These are phyloP conservation scores for Achaetomiella virescens DNA, from an alignment of 495 filamentous ascomycete species.

Conservation along the genomic window DNA sequence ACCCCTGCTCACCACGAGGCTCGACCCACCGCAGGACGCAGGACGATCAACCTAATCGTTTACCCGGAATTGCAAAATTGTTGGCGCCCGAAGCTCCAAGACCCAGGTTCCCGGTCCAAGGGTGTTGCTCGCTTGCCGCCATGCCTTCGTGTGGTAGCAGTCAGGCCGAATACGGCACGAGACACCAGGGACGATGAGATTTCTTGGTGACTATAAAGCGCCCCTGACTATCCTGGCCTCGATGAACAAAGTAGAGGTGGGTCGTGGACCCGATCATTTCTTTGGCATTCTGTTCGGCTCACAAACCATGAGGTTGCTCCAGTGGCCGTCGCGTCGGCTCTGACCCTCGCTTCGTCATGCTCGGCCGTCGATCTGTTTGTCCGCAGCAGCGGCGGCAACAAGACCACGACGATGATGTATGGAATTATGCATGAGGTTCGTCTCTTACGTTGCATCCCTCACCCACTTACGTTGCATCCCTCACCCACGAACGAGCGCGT, in stretches of 20 bases:
- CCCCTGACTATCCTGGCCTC: too few relatives aligned
- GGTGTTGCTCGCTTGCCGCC: background rate
- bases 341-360: conserved; percentile 1
- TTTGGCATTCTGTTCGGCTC: background rate
- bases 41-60: background rate
- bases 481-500: background rate
- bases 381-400: conserved; percentile 32
- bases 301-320: background rate
- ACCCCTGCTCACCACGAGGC: too few relatives aligned
- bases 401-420: conserved; percentile 32
- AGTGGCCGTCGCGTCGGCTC: background rate
- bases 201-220: too few relatives aligned
- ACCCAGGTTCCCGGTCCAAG: background rate
- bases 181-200: background rate
- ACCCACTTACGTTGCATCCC: too few relatives aligned
- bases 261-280: too few relatives aligned
- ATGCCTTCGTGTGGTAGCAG: background rate
- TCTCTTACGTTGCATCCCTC: background rate
- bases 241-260: too few relatives aligned
- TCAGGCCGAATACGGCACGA: background rate
- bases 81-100: background rate
- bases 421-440: conserved; percentile 38
- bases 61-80: background rate
- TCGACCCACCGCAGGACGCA: too few relatives aligned
- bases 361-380: conserved; percentile 29